phyloP scores from a whole-genome alignment of 2,329 filamentous ascomycete genomes.

The Penicillium sp. region DNA sequence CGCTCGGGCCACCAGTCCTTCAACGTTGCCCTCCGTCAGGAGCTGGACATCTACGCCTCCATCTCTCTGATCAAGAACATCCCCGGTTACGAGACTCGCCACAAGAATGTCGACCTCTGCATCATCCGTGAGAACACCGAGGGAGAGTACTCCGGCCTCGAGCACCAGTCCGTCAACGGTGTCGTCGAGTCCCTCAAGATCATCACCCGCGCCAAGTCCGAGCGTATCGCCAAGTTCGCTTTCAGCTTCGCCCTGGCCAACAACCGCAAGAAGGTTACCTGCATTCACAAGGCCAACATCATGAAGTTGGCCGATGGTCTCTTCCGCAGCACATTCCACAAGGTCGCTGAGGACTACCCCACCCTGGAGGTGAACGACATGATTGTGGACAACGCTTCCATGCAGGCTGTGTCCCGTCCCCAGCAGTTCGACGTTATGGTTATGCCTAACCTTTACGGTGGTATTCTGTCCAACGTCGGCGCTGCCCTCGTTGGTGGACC shows the following conservation, averaged over 20 bases:
- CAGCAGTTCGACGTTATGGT: constrained; percentile 99
- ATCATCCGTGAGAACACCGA: constrained; percentile 99
- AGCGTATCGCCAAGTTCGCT: constrained; percentile 98
- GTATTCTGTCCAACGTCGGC: constrained; percentile 98
- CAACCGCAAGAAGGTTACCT: constrained; percentile 98
- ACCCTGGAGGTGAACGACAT: constrained; percentile 96
- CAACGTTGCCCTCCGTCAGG: constrained; percentile 98
- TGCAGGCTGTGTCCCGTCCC: constrained; percentile 94
- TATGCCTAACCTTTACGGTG: constrained; percentile 99
- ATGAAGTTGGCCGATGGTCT: constrained; percentile 99
- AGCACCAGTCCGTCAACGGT: constrained; percentile 94
- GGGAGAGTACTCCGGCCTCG: constrained; percentile 97
- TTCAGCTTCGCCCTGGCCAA: constrained; percentile 98
- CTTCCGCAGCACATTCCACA: constrained; percentile 96
- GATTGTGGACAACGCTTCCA: constrained; percentile 99
- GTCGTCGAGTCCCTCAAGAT: constrained; percentile 99
- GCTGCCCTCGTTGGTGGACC: constrained; percentile 95
- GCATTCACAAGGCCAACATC: constrained; percentile 99
- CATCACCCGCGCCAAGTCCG: constrained; percentile 97
- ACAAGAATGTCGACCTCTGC: constrained; percentile 96
- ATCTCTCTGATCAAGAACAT: constrained; percentile 99
- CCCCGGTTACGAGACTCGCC: constrained; percentile 94
- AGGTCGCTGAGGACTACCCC: constrained; percentile 89
- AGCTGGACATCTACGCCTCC: constrained; percentile 98
- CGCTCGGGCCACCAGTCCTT: constrained; percentile 97